Evolutionary conservation across 1,284 basidiomycete genomes (phyloP), one percentile per base, ranked within the genome.

Genomic region (Puccinia polysora): DNA sequence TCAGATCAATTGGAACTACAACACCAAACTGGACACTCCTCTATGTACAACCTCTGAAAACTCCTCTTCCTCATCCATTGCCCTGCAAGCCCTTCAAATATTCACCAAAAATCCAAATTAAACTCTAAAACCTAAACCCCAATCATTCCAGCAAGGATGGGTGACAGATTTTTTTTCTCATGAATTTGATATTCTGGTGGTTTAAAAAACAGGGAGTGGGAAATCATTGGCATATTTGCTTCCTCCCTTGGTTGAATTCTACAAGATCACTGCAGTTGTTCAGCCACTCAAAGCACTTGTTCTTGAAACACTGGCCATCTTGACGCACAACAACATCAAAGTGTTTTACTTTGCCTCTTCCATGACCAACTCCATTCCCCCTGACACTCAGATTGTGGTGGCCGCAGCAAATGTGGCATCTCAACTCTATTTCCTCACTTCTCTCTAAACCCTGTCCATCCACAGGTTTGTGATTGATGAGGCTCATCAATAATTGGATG

Each of bases 151-250:
- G n/a, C 3, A 32, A 8, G 18, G 12, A 2, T 62, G 59, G 59
- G 20, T 62, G 34, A 45, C 36, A 4, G 23, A 12, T 8, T 18
- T 40, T 2, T 62, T 62, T 40, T 32, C 36, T 4, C 32, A 20
- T 2, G 1, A 62, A 25, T 10, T 10, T 14, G 59, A 62, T 28
- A 40, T 62, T 15, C 18, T 62, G 1, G 59, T 62, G 5, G 59
- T 62, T 6, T 32, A 32, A 2, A 1, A 12, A 28, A 62, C 59
- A 4, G 59, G 59, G 7, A 38, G 59, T 1, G 59, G 59, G 7
- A 62, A 62, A 14, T 62, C 59, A 6, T 8, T 62, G 59, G 59
- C 2, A 0, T 62, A 62, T 45, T 14, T 43, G 5, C 38, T 62
- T 3, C 59, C 59, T 1, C 59, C 59, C 4, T 36, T 62, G 32